These are phyloP conservation scores for Monilinia polystroma DNA, from an alignment of 2,329 filamentous ascomycete genomes.

Conservation along the genomic window DNA sequence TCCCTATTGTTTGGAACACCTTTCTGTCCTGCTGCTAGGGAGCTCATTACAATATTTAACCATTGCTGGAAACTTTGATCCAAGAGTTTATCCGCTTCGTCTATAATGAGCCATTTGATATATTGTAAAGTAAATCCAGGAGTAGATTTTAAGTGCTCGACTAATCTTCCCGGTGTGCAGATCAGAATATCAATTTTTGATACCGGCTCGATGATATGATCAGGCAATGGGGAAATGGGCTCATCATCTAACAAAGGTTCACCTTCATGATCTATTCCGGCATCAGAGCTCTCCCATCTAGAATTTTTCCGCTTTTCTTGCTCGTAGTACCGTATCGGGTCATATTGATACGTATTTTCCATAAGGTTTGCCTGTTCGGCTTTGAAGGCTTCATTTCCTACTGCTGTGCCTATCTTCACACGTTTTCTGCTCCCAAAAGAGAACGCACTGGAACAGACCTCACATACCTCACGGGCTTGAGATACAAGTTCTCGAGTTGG, in stretches of 20 bases:
- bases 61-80: slow-evolving; percentile 93
- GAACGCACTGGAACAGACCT: slow-evolving; percentile 67
- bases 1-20: background rate
- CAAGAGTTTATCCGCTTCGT: slow-evolving; percentile 89
- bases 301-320: slow-evolving; percentile 44
- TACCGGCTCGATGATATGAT: slow-evolving; percentile 62
- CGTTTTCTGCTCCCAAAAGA: slow-evolving; percentile 58
- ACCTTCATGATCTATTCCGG: slow-evolving; percentile 46
- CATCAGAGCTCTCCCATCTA: slow-evolving; percentile 49
- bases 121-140: slow-evolving; percentile 76
- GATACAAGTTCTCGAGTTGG: slow-evolving; percentile 88
- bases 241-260: slow-evolving; percentile 40
- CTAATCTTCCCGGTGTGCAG: slow-evolving; percentile 85
- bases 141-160: slow-evolving; percentile 85
- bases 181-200: slow-evolving; percentile 85
- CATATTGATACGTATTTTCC: slow-evolving; percentile 65
- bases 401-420: slow-evolving; percentile 75
- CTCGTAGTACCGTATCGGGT: slow-evolving; percentile 58
- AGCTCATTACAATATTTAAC: slow-evolving; percentile 70
- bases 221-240: slow-evolving; percentile 47
- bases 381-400: slow-evolving; percentile 75
- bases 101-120: slow-evolving; percentile 85
- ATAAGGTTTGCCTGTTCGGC: slow-evolving; percentile 63
- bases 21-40: slow-evolving; percentile 42
- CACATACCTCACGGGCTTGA: slow-evolving; percentile 77